phyloP scores from a whole-genome alignment of 116 monocot species.

The Trichopus zeylanicus region DNA sequence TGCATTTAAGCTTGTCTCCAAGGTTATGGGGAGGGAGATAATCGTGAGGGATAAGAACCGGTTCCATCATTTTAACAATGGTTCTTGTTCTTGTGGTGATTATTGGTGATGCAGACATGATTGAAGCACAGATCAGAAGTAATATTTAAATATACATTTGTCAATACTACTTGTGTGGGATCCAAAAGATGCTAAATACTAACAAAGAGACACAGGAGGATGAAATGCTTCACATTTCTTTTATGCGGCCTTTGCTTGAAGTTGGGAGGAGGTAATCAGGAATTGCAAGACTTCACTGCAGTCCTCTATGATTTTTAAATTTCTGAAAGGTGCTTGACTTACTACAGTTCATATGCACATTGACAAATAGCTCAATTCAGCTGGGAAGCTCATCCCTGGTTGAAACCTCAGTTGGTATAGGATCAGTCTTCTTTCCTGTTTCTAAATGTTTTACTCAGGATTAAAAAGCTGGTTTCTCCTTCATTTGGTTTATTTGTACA shows the following conservation, averaged over 20 bases:
- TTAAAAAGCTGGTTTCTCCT: no score
- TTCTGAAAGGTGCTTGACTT: not conserved
- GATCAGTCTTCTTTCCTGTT: no score
- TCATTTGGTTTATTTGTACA: no score
- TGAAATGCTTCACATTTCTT: no score
- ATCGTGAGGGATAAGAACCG: constrained; percentile 32
- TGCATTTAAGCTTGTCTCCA: constrained; percentile 25
- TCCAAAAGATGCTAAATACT: no score
- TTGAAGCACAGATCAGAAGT: no score
- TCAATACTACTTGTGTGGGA: no score
- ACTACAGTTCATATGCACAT: not conserved
- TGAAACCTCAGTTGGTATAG: not conserved
- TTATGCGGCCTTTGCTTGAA: not conserved
- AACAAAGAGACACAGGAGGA: no score
- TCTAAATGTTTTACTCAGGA: no score
- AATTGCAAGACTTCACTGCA: not conserved
- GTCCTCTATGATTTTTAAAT: not conserved
- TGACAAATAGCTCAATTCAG: not conserved
- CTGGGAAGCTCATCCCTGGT: not conserved
- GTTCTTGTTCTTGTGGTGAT: constrained; percentile 28
- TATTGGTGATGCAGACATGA: constrained; percentile 47
- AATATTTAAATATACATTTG: no score
- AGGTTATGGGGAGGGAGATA: constrained; percentile 15
- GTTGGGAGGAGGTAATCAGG: not conserved
- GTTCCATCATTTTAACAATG: constrained; percentile 29